Evolutionary conservation across 148 eudicot genomes (phyloP), one percentile per base, ranked within the genome.

Genomic region (Rhododendron henanense): DNA sequence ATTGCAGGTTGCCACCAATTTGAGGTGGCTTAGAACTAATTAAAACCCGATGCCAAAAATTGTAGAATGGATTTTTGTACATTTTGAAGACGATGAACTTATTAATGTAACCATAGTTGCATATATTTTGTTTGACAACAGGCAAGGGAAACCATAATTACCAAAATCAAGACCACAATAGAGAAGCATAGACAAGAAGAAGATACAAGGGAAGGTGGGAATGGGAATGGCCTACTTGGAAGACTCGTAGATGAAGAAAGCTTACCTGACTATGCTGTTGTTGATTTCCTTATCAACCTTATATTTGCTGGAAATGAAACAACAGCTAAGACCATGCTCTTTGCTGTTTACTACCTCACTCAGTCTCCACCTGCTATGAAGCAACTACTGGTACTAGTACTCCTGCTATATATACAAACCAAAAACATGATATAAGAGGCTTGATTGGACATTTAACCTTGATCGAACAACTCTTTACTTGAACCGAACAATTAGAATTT

Each of bases 241-340:
- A 89, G 94, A 90, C 71, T 92, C 11, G 59, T 90, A 10, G 89
- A 89, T 33, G 92, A 92, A 83, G 92, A 88, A 86, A 90, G 88
- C 91, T 73, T 92, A 81, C 87, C 90, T 1, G 89, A 90, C 44
- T 90, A 89, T 31, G 85, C 89, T 3, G 76, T 90, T 63, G 88
- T 92, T 0, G 94, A 92, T 87, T 92, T 92, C 61, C 87, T 90
- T 1, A 92, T 92, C 25, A 92, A 92, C 83, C 94, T 92, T 71
- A 86, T 92, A 15, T 92, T 92, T 83, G 94, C 94, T 35, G 94
- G 94, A 69, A 92, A 92, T 78, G 94, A 92, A 87, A 92, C 94
- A 0, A 90, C 94, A 1, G 87, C 94, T 41, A 92, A 92, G 85
- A 92, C 94, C 81, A 92, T 92, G 94, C 90, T 91, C 28, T 92